Evolutionary conservation across 176 grass and related monocot species (phyloP).

Genomic region (Musa acuminata): DNA sequence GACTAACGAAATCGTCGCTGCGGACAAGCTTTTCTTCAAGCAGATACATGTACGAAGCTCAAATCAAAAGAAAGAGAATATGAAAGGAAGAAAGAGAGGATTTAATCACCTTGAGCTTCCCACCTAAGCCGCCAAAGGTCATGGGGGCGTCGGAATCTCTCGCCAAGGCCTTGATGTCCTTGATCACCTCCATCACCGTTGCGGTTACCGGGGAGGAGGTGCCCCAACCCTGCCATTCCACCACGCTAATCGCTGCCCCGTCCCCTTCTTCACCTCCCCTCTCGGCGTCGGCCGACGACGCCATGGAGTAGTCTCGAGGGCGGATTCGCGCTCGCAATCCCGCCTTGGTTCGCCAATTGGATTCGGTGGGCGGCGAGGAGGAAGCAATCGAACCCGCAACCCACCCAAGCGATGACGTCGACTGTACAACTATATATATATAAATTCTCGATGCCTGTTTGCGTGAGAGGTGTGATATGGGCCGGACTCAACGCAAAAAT

Average conservation of each 20-base stretch:
- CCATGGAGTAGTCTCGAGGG: neutral
- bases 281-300: conserved; percentile 12
- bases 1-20: too few species aligned
- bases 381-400: neutral
- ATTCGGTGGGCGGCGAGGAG: neutral
- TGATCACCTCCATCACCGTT: conserved; percentile 33
- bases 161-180: conserved; percentile 51
- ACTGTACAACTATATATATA: too few species aligned
- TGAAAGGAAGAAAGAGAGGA: neutral
- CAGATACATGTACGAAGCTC: too few species aligned
- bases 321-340: neutral
- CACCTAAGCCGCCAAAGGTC: conserved; percentile 62
- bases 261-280: neutral
- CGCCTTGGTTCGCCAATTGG: neutral
- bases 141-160: conserved; percentile 34
- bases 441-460: too few species aligned
- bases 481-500: too few species aligned
- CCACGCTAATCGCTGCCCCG: conserved; percentile 30
- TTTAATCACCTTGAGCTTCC: conserved; percentile 50
- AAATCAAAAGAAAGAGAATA: too few species aligned
- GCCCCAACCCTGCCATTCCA: conserved; percentile 77
- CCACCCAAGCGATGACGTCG: neutral
- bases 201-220: conserved; percentile 52
- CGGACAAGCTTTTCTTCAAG: too few species aligned
- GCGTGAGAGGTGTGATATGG: too few species aligned